Evolutionary conservation across 139 green algal species (phyloP).

Genomic region (Edaphochlamys debaryana): DNA sequence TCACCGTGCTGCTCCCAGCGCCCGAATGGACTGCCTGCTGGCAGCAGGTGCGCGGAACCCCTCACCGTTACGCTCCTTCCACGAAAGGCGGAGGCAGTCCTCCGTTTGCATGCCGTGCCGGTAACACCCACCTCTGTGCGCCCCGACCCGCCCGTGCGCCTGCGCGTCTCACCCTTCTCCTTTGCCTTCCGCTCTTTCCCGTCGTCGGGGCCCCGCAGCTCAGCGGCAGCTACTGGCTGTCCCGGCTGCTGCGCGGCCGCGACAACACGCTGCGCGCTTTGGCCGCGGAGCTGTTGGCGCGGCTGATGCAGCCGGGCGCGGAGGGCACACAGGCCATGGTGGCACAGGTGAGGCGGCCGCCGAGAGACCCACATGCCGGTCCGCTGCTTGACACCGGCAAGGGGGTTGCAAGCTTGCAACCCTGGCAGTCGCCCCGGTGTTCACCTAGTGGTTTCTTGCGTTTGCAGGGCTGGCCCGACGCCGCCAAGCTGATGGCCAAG

Average conservation of each 20-base stretch:
- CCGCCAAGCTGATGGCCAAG: conserved; percentile 22
- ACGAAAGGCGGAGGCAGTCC: no score
- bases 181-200: no score
- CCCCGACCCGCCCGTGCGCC: no score
- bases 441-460: no score
- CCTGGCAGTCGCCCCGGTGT: no score
- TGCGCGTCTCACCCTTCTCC: no score
- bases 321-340: conserved; percentile 50
- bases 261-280: conserved; percentile 37
- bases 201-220: conserved; percentile 46
- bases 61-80: no score
- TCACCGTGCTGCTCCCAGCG: conserved; percentile 46
- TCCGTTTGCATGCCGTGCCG: no score
- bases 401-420: no score
- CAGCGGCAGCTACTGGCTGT: conserved; percentile 62
- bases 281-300: conserved; percentile 43
- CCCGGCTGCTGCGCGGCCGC: conserved; percentile 44
- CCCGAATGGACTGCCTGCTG: conserved; percentile 45
- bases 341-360: conserved; percentile 24
- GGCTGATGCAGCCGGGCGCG: conserved; percentile 47
- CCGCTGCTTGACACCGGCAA: no score
- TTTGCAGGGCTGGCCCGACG: conserved; percentile 63
- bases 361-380: no score
- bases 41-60: conserved; percentile 50
- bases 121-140: no score